Conservation (phyloP, 305 asterid genomes). For the Galium porrigens region DNA sequence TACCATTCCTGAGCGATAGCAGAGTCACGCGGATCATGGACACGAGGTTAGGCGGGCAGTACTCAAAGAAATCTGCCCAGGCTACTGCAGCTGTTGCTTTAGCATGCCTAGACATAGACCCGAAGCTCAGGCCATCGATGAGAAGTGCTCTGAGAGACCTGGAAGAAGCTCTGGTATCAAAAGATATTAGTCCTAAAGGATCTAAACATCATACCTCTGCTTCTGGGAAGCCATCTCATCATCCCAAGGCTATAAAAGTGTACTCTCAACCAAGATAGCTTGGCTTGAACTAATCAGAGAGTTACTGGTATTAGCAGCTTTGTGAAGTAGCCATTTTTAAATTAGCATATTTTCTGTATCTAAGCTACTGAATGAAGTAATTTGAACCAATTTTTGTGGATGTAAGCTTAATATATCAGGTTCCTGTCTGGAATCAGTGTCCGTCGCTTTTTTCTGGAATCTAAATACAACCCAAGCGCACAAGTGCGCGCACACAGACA, state of each 20-base stretch:
- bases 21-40: constrained; percentile 69
- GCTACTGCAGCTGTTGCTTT: constrained; percentile 41
- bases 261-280: background rate
- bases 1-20: constrained; percentile 44
- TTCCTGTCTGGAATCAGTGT: background rate
- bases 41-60: constrained; percentile 61
- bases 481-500: too few relatives aligned
- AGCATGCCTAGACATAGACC: constrained; percentile 37
- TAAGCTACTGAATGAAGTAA: background rate
- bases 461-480: background rate
- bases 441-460: background rate
- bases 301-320: background rate
- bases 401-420: background rate
- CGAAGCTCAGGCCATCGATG: constrained; percentile 49
- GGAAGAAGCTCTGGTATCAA: constrained; percentile 17
- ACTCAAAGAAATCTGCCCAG: constrained; percentile 55
- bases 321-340: background rate
- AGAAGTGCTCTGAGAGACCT: constrained; percentile 29
- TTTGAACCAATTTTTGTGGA: background rate
- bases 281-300: background rate
- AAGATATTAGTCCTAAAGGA: constrained; percentile 4
- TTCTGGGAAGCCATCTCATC: background rate
- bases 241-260: background rate
- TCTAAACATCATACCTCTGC: background rate
- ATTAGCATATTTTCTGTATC: background rate